Conservation (phyloP, 441 rosid species). For the Populus hybrid region DNA sequence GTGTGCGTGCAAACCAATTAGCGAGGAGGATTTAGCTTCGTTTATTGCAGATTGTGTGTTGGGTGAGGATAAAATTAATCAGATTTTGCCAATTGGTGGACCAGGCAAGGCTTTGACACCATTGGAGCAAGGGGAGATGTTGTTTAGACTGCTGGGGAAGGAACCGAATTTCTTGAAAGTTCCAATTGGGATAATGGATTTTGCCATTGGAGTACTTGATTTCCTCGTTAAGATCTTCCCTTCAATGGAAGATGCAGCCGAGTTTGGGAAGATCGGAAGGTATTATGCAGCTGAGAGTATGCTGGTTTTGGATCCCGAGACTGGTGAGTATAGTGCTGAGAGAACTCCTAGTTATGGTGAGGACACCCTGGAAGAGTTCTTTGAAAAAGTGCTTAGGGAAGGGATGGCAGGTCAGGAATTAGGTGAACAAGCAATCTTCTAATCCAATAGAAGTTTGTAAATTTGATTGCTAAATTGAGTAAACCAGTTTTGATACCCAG, state of each 20-base stretch:
- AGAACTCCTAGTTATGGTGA: slow-evolving; percentile 83
- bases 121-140: slow-evolving; percentile 78
- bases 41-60: slow-evolving; percentile 75
- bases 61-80: slow-evolving; percentile 67
- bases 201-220: slow-evolving; percentile 67
- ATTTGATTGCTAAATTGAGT: slow-evolving; percentile 7
- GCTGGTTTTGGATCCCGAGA: slow-evolving; percentile 76
- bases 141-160: slow-evolving; percentile 68
- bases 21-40: slow-evolving; percentile 81
- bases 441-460: slow-evolving; percentile 18
- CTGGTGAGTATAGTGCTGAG: slow-evolving; percentile 82
- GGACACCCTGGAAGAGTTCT: slow-evolving; percentile 82
- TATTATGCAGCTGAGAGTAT: slow-evolving; percentile 95
- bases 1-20: slow-evolving; percentile 92
- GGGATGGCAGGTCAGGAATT: slow-evolving; percentile 95
- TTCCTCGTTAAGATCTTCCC: slow-evolving; percentile 71
- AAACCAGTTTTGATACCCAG: slow-evolving; percentile 18
- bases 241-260: slow-evolving; percentile 80
- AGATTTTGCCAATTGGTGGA: slow-evolving; percentile 84
- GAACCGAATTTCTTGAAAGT: slow-evolving; percentile 87
- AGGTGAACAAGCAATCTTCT: slow-evolving; percentile 78
- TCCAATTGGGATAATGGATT: slow-evolving; percentile 89
- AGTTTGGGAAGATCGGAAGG: slow-evolving; percentile 92
- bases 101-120: slow-evolving; percentile 92
- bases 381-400: slow-evolving; percentile 63